These are phyloP conservation scores for Ensete ventricosum DNA, from an alignment of 176 grass and related monocot genomes.

Conservation along the genomic window DNA sequence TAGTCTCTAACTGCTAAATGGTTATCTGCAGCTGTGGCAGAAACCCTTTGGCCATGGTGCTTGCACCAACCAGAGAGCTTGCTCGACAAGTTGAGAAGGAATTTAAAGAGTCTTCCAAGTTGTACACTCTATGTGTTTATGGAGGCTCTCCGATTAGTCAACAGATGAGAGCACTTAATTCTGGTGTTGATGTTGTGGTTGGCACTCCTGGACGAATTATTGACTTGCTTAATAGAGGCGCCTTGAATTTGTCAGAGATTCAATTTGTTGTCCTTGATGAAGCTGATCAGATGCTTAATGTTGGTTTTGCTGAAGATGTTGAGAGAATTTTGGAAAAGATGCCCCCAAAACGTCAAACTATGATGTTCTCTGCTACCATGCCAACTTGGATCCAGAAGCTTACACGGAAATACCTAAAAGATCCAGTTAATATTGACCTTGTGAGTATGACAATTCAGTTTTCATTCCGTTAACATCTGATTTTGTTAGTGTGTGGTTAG, in stretches of 20 bases:
- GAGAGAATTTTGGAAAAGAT: slow-evolving; percentile 72
- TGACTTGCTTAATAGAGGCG: slow-evolving; percentile 68
- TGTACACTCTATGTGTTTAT: slow-evolving; percentile 87
- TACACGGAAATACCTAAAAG: slow-evolving; percentile 60
- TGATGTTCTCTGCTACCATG: slow-evolving; percentile 99
- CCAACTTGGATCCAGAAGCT: slow-evolving; percentile 81
- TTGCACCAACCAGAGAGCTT: slow-evolving; percentile 95
- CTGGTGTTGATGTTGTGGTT: slow-evolving; percentile 82
- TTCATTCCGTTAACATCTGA: neutral
- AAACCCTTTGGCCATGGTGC: slow-evolving; percentile 72
- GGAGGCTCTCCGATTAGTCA: slow-evolving; percentile 79
- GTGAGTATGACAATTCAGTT: slow-evolving; percentile 35
- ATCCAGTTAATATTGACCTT: slow-evolving; percentile 69
- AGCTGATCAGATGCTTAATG: slow-evolving; percentile 95
- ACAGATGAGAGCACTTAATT: slow-evolving; percentile 83
- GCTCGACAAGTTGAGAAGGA: slow-evolving; percentile 96
- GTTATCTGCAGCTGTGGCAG: slow-evolving; percentile 42
- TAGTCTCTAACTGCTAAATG: neutral
- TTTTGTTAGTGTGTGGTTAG: neutral
- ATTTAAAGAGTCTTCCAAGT: slow-evolving; percentile 70
- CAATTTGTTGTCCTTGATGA: slow-evolving; percentile 92
- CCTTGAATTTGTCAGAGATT: slow-evolving; percentile 57
- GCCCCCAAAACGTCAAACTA: slow-evolving; percentile 49
- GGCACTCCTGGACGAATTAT: slow-evolving; percentile 88
- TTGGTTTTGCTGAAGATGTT: slow-evolving; percentile 89